Evolutionary conservation across 306 rosid genomes (phyloP).

Genomic region (Fragaria nilgerrensis): DNA sequence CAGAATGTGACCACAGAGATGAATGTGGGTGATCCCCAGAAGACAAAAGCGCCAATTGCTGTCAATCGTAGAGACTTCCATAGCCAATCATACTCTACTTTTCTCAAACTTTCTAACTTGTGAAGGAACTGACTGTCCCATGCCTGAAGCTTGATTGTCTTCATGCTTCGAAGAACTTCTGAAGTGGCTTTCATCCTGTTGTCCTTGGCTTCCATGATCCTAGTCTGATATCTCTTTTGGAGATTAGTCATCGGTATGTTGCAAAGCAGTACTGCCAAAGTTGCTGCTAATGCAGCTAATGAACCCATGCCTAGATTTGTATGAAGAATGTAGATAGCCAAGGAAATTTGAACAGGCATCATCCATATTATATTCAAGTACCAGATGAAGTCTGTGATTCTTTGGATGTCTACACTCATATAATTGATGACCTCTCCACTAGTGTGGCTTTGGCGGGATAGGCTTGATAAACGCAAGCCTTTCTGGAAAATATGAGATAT

Average conservation of each 20-base stretch:
- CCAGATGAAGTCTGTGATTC: slow-evolving; percentile 88
- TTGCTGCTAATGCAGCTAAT: slow-evolving; percentile 69
- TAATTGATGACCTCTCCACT: slow-evolving; percentile 94
- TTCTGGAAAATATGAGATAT: slow-evolving; percentile 74
- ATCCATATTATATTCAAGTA: slow-evolving; percentile 77
- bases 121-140: slow-evolving; percentile 79
- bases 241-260: slow-evolving; percentile 77
- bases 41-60: slow-evolving; percentile 60
- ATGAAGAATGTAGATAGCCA: slow-evolving; percentile 72
- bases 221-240: slow-evolving; percentile 73
- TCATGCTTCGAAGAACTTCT: slow-evolving; percentile 77
- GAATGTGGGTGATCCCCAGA: slow-evolving; percentile 91
- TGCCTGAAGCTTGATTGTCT: slow-evolving; percentile 87
- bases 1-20: slow-evolving; percentile 80
- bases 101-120: slow-evolving; percentile 57
- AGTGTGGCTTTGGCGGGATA: slow-evolving; percentile 67
- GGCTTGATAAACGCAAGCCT: slow-evolving; percentile 64
- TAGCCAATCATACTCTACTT: slow-evolving; percentile 61
- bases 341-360: slow-evolving; percentile 83
- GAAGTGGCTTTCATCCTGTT: slow-evolving; percentile 85
- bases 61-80: slow-evolving; percentile 58
- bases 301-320: slow-evolving; percentile 79
- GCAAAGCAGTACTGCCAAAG: slow-evolving; percentile 62
- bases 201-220: slow-evolving; percentile 94
- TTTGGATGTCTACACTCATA: slow-evolving; percentile 93